Evolutionary conservation across 2,329 filamentous ascomycete genomes (phyloP).

Genomic region (Pyricularia sp.): DNA sequence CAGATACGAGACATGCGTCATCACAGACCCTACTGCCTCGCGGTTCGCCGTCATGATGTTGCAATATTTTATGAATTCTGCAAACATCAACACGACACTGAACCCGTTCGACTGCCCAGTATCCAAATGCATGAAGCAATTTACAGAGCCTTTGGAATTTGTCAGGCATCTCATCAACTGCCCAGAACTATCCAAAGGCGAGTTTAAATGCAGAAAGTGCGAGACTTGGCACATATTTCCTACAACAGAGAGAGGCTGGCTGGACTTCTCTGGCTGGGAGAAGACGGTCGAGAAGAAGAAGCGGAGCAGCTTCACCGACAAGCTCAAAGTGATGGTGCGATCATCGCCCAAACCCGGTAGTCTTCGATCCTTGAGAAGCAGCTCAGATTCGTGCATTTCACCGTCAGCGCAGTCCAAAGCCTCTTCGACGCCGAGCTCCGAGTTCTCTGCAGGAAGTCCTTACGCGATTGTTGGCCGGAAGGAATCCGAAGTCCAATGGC

Average conservation of each 20-base stretch:
- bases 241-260: conserved; percentile 20
- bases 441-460: neutral
- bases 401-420: neutral
- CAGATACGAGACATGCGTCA: conserved; percentile 8
- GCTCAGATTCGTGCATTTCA: neutral
- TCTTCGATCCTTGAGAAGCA: neutral
- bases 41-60: conserved; percentile 20
- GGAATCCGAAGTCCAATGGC: neutral
- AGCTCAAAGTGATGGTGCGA: neutral
- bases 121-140: conserved; percentile 14
- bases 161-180: conserved; percentile 19
- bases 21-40: conserved; percentile 16
- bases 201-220: conserved; percentile 20
- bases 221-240: conserved; percentile 17
- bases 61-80: conserved; percentile 17
- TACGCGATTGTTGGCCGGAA: neutral
- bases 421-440: neutral
- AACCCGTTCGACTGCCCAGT: conserved; percentile 18
- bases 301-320: neutral
- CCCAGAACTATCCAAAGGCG: conserved; percentile 15
- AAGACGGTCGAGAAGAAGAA: neutral
- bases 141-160: conserved; percentile 14
- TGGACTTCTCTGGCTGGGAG: conserved; percentile 17
- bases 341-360: neutral
- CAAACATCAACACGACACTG: conserved; percentile 10